Percentiles rank a stretch among this genome's conserved stretches.
Evolutionary conservation across 208 protist species (phyloP).

Genomic region (Acanthamoeba lenticulata): DNA sequence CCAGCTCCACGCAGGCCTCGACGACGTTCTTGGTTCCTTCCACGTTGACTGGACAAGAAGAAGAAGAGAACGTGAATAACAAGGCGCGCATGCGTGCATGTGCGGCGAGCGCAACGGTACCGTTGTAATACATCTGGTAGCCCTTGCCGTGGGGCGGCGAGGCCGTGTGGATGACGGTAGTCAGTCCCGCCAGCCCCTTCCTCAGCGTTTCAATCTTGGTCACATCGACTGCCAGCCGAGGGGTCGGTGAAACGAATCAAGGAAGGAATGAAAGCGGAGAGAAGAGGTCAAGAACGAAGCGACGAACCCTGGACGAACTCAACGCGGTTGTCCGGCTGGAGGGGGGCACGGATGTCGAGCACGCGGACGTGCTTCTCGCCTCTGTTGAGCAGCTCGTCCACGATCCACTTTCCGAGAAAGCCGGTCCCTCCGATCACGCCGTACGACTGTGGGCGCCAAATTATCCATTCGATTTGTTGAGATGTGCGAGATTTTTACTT

Average conservation of each 20-base stretch:
- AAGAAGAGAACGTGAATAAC: background rate
- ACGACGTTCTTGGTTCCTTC: conserved; percentile 60
- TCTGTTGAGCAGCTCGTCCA: conserved; percentile 29
- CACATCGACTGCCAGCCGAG: background rate
- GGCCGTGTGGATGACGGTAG: conserved; percentile 66
- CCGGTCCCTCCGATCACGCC: conserved; percentile 36
- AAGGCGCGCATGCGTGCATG: background rate
- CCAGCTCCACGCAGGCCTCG: conserved; percentile 50
- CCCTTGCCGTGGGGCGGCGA: conserved; percentile 59
- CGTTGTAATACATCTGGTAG: conserved; percentile 58
- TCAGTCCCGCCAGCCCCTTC: conserved; percentile 39
- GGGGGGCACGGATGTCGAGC: conserved; percentile 20
- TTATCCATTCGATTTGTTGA: background rate
- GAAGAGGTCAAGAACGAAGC: background rate
- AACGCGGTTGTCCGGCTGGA: background rate
- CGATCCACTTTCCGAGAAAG: conserved; percentile 49
- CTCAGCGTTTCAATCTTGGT: conserved; percentile 50
- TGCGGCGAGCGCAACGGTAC: background rate
- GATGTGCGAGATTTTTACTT: no score
- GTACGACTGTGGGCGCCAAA: background rate
- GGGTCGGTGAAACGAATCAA: background rate
- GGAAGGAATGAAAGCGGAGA: background rate
- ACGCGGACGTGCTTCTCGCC: conserved; percentile 49
- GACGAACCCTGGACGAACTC: conserved; percentile 40
- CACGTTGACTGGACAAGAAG: conserved; percentile 38